Percentiles rank a stretch among this genome's conserved stretches.
Conservation (phyloP, 345 rosid genomes). For the Ailanthus altissimus region DNA sequence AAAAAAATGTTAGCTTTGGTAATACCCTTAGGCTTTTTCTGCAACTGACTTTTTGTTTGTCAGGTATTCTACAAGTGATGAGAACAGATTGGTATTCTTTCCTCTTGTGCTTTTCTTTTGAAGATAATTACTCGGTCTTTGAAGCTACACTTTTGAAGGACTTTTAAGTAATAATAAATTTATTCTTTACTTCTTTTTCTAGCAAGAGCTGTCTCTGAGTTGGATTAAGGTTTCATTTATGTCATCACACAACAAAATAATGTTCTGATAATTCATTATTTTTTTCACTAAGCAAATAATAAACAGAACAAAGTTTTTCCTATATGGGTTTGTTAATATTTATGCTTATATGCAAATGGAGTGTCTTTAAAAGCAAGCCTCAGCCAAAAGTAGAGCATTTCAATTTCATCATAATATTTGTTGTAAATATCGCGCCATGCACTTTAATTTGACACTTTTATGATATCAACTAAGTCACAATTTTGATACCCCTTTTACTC, state of each 20-base stretch:
- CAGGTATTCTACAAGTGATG: too few species aligned
- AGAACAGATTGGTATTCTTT: too few species aligned
- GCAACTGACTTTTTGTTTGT: slow-evolving; percentile 7
- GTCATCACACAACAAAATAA: not conserved
- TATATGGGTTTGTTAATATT: too few species aligned
- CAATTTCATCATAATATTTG: not conserved
- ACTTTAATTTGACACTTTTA: too few species aligned
- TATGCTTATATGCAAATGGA: not conserved
- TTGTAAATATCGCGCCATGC: too few species aligned
- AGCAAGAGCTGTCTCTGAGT: not conserved
- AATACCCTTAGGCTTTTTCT: slow-evolving; percentile 12
- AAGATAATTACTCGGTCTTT: slow-evolving; percentile 30
- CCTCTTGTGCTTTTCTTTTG: not conserved
- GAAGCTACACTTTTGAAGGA: slow-evolving; percentile 25
- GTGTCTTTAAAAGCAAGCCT: slow-evolving; percentile 8
- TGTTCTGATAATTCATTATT: not conserved
- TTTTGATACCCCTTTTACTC: too few species aligned
- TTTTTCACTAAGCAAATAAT: not conserved
- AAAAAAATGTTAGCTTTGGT: too few species aligned
- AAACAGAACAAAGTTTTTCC: too few species aligned
- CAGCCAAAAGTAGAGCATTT: not conserved
- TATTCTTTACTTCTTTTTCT: not conserved
- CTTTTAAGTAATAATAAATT: not conserved
- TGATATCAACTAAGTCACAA: too few species aligned
- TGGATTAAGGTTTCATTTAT: not conserved